Evolutionary conservation across 2,329 filamentous ascomycete genomes (phyloP), one percentile per base, ranked within the genome.

Genomic region (Hypoxylon sp.): DNA sequence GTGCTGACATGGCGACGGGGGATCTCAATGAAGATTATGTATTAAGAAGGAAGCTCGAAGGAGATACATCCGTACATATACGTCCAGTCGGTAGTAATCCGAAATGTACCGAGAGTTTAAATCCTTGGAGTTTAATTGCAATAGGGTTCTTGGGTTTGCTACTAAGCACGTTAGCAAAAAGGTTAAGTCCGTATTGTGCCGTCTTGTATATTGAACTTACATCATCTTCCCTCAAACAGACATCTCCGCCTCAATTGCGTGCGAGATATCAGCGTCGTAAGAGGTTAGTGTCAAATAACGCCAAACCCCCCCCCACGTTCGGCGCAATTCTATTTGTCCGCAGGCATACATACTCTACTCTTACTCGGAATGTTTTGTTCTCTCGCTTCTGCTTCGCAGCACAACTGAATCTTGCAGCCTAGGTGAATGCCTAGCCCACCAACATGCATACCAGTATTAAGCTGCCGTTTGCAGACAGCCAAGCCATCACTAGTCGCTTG

Each of bases 1-100:
- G 47, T 68, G 59, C 68, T 68, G 62, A 70, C 59, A 63, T 21
- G 24, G 50, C 56, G 24, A 44, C 56, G 35, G 44, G 47, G 31
- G 32, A n/a, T 8, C 11, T n/a, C 27, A 29, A 51, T 42, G 44
- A 37, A 51, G 46, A 27, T 57, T 29, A 29, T 39, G 35, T 46
- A 67, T 67, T 19, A 58, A 59, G 46, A 58, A 61, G 65, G 65
- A 68, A 65, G 61, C n/a, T 65, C 17, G 37, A 32, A 52, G 35
- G 5, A 60, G 13, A 21, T n/a, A n/a, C n/a, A n/a, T n/a, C n/a
- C n/a, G n/a, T n/a, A n/a, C n/a, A n/a, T n/a, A n/a, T n/a, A n/a
- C n/a, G n/a, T n/a, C n/a, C n/a, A n/a, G n/a, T n/a, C 24, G 24
- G 24, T 27, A 27, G 31, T 37, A 37, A 11, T 3, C 2, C 19